Conservation (phyloP, 169 alveolate species). For the Eimeria falciformis region DNA sequence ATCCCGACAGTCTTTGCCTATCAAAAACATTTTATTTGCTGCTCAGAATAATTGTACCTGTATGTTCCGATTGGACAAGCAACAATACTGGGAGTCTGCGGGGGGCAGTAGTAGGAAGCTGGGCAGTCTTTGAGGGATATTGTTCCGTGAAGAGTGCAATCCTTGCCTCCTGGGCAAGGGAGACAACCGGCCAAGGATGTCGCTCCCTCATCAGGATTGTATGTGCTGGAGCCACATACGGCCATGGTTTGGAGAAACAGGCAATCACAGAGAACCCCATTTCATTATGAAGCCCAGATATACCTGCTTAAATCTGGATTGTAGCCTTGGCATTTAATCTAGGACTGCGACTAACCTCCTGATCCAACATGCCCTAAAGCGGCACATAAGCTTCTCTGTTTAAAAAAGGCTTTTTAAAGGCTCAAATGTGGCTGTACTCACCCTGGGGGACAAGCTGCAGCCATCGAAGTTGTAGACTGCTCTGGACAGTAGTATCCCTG, state of each 20-base stretch:
- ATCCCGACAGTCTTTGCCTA: too few species aligned
- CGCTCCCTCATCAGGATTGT: constrained; percentile 35
- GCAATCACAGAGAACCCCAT: too few species aligned
- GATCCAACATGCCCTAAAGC: too few species aligned
- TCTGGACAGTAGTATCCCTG: constrained; percentile 70
- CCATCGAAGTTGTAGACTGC: constrained; percentile 64
- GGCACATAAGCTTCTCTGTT: neutral
- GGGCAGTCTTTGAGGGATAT: constrained; percentile 70
- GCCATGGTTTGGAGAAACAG: neutral
- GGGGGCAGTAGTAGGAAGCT: constrained; percentile 85
- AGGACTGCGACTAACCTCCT: too few species aligned
- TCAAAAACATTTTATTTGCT: neutral
- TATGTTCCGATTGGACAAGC: constrained; percentile 73
- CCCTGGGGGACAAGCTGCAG: constrained; percentile 71
- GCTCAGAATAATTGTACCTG: neutral
- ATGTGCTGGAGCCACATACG: constrained; percentile 31
- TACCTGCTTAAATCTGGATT: too few species aligned
- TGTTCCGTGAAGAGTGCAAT: constrained; percentile 76
- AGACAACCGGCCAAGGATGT: constrained; percentile 52
- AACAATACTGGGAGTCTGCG: constrained; percentile 72
- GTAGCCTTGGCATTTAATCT: too few species aligned
- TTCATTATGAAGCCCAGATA: too few species aligned
- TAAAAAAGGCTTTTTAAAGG: neutral
- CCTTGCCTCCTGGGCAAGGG: constrained; percentile 75
- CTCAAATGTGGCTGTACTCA: neutral